Conservation (phyloP, 495 filamentous ascomycete species). For the Annulohypoxylon maeteangense region DNA sequence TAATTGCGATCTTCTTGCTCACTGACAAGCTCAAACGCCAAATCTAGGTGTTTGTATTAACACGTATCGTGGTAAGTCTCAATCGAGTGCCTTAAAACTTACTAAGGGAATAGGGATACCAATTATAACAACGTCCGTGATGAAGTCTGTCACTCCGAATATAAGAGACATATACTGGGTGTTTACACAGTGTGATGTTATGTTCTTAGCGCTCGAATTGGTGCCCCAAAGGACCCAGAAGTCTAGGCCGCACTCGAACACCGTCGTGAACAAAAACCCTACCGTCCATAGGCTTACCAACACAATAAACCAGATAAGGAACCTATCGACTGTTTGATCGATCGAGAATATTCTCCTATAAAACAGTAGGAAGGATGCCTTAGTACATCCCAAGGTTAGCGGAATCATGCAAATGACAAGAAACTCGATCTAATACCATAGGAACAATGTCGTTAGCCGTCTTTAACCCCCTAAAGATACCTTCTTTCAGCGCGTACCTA, state of each 20-base stretch:
- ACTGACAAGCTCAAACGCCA: conserved; percentile 40
- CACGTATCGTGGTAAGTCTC: background rate
- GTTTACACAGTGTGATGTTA: conserved; percentile 31
- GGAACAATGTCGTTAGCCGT: background rate
- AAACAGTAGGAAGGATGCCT: conserved; percentile 47
- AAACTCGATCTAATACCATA: conserved; percentile 34
- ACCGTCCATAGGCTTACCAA: conserved; percentile 28
- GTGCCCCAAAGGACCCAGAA: conserved; percentile 34
- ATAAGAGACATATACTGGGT: conserved; percentile 23
- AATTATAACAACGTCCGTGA: conserved; percentile 41
- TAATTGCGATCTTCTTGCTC: conserved; percentile 34
- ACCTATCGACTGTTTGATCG: conserved; percentile 9
- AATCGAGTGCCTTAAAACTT: background rate
- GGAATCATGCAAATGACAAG: conserved; percentile 36
- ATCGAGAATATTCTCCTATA: conserved; percentile 46
- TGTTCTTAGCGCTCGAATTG: background rate
- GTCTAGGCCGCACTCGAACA: conserved; percentile 39
- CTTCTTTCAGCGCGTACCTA: background rate
- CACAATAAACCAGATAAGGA: conserved; percentile 27
- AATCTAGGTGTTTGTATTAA: conserved; percentile 33
- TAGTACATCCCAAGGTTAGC: conserved; percentile 41
- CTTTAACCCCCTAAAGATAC: background rate
- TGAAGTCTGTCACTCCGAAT: conserved; percentile 37
- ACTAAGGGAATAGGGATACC: conserved; percentile 43
- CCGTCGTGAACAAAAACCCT: conserved; percentile 38